phyloP scores from a whole-genome alignment of 2,329 filamentous ascomycete species.

The Nothomitra cinnamomea region DNA sequence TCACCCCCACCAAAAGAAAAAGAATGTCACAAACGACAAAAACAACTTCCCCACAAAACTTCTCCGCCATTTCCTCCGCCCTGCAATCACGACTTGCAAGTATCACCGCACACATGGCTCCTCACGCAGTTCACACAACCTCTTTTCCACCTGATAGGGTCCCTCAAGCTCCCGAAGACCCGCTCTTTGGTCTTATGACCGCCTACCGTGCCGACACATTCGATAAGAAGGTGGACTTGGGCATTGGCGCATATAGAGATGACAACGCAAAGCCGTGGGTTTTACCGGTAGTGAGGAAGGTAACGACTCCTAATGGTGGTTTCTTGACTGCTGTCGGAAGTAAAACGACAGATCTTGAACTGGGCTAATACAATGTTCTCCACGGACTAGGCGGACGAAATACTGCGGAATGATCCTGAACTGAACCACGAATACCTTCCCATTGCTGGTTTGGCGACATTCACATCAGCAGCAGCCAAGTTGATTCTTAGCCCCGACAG shows the following conservation, averaged over 20 bases:
- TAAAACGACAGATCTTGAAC: not conserved
- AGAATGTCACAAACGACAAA: not conserved
- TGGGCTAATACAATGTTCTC: not conserved
- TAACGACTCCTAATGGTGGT: constrained; percentile 24
- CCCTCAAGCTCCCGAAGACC: constrained; percentile 83
- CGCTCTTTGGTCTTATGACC: constrained; percentile 82
- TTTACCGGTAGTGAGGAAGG: constrained; percentile 90
- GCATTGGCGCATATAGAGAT: constrained; percentile 89
- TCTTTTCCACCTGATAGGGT: constrained; percentile 62
- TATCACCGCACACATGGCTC: constrained; percentile 55
- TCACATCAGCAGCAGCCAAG: constrained; percentile 81
- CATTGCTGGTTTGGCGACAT: constrained; percentile 72
- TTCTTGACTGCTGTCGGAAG: not conserved
- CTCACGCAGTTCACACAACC: constrained; percentile 34
- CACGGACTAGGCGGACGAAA: constrained; percentile 60
- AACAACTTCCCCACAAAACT: constrained; percentile 6
- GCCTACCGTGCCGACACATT: constrained; percentile 66
- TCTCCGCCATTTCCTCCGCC: constrained; percentile 27
- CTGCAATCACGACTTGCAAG: constrained; percentile 30
- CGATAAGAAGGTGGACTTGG: constrained; percentile 78
- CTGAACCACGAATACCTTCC: constrained; percentile 98
- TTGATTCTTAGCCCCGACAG: constrained; percentile 69
- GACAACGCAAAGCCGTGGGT: constrained; percentile 96
- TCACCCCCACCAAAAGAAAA: not conserved
- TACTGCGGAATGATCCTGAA: constrained; percentile 72